Conservation (phyloP, 2,329 filamentous ascomycete genomes). For the Arthrinium puccinioides region DNA sequence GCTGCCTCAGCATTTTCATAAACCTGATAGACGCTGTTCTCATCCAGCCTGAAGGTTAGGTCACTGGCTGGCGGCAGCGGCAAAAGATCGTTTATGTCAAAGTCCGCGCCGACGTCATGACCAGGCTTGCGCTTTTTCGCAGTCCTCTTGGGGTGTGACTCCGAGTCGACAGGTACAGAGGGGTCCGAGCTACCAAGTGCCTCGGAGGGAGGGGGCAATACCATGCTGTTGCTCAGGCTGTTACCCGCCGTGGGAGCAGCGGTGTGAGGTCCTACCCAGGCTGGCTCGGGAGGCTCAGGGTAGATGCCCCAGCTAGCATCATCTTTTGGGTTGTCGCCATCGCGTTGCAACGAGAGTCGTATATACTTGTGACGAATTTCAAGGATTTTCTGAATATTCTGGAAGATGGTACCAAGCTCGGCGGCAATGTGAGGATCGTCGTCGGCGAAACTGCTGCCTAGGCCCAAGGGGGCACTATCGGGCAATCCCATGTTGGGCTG, state of each 20-base stretch:
- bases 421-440: conserved; percentile 74
- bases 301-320: conserved; percentile 80
- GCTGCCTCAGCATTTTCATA: conserved; percentile 63
- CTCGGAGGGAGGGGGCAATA: conserved; percentile 26
- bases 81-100: conserved; percentile 69
- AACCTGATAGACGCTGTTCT: conserved; percentile 85
- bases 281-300: conserved; percentile 82
- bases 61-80: conserved; percentile 66
- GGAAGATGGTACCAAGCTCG: conserved; percentile 80
- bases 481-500: conserved; percentile 34
- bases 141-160: conserved; percentile 32
- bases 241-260: conserved; percentile 28
- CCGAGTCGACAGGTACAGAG: conserved; percentile 24
- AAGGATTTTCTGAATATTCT: conserved; percentile 83
- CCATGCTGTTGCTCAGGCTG: conserved; percentile 40
- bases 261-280: conserved; percentile 60
- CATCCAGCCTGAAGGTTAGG: conserved; percentile 73
- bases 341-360: conserved; percentile 71
- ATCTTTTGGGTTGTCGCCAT: conserved; percentile 83
- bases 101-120: conserved; percentile 86
- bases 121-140: conserved; percentile 73
- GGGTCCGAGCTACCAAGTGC: conserved; percentile 16
- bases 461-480: conserved; percentile 52
- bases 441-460: conserved; percentile 59
- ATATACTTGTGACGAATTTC: conserved; percentile 88